Evolutionary conservation across 2,329 filamentous ascomycete species (phyloP), one percentile per base, ranked within the genome.

Genomic region (Ceratocystiopsis sp.): DNA sequence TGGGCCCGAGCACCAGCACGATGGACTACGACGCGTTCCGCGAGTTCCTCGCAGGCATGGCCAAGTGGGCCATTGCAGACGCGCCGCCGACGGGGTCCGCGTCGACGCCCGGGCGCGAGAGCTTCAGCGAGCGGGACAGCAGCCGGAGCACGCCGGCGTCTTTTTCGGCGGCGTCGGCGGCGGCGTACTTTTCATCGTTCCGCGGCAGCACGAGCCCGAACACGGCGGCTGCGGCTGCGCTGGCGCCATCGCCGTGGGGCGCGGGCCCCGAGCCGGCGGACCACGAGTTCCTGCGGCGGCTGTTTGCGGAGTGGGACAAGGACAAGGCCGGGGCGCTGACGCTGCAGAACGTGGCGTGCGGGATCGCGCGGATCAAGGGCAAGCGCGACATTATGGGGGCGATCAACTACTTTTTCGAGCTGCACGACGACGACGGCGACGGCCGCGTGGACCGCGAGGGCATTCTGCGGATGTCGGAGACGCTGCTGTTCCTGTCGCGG

Each of bases 21-120:
- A 98, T 98, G 91, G 87, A 96, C 59, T 98, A 96, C 55, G 84
- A 94, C 59, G 86, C 83, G 2, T 98, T 96, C 61, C 72, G 89
- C 45, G 87, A 96, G 54, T 96, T 98, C 53, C 67, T 98, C 38
- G 86, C 91, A 5, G 80, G 78, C 39, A 83, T 95, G 52, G 75
- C 86, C 2, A 89, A 79, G 64, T 98, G 91, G 91, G 91, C 91
- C 2, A 79, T 93, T 25, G 84, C 85, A 1, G 91, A 96, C 57
- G 78, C 84, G 0, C 84, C 85, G 4, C 68, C 72, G 7, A 69
- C 75, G 11, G 32, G 85, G 32, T 14, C 11, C 5, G 3, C 11
- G 11, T 33, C 32, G 32, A 69, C 75, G 0, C 71, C 75, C 16
- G 59, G 60, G 41, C 64, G 61, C 21, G 63, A 66, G 25, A 61